Evolutionary conservation across 192 early-diverging fungal genomes (phyloP), one percentile per base, ranked within the genome.

Genomic region (Piromyces finnis): DNA sequence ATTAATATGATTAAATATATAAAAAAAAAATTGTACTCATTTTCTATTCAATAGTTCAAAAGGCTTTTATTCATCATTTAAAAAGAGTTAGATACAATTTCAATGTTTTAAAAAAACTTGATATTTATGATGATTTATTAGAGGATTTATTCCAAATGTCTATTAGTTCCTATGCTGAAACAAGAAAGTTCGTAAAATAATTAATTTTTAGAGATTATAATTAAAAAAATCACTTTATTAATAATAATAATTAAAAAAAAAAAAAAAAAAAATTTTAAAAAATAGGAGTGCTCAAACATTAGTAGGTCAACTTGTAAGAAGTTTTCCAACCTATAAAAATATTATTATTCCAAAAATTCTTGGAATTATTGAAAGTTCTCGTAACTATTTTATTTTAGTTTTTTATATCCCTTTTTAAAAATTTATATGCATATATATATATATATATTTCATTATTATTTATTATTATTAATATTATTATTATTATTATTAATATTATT

Each of bases 141-240:
- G 41, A 82, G 9, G 88, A 89, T 81, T 79, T 94, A 28, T 82
- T 87, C 29, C 86, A 92, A 29, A 78, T 92, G 78, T 91, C 90
- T 0, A 39, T 89, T 81, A 87, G 86, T 39, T 85, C 83, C 15
- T 90, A 89, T 80, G 84, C 88, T 12, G 88, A 91, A 78, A 89
- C 89, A 59, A 85, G 89, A 83, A 91, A 88, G 86, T 88, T n/a
- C n/a, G n/a, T n/a, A n/a, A n/a, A n/a, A n/a, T n/a, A n/a, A n/a
- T n/a, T n/a, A n/a, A n/a, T n/a, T n/a, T n/a, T n/a, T n/a, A n/a
- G n/a, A n/a, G n/a, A n/a, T n/a, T n/a, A n/a, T n/a, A n/a, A n/a
- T n/a, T n/a, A n/a, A n/a, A n/a, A n/a, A n/a, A n/a, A n/a, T n/a
- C n/a, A n/a, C n/a, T n/a, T n/a, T n/a, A n/a, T n/a, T n/a, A n/a